phyloP scores from a whole-genome alignment of 805 yeast genomes.

The Myxozyma vanderwaltii region DNA sequence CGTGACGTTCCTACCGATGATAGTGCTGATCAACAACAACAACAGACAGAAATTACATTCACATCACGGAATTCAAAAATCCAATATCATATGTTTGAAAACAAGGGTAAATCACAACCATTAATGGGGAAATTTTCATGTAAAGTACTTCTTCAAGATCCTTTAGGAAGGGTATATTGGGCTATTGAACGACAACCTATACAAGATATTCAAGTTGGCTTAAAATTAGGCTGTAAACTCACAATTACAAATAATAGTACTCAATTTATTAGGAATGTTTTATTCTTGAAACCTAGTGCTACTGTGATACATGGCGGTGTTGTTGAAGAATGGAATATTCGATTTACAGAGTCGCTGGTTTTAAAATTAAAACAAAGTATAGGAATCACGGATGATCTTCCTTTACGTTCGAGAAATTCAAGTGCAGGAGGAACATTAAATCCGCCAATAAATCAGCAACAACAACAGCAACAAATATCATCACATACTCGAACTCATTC shows the following conservation, averaged over 20 bases:
- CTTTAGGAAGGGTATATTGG: slow-evolving; percentile 23
- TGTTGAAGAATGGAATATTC: slow-evolving; percentile 21
- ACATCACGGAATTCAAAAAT: not conserved
- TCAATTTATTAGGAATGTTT: slow-evolving; percentile 15
- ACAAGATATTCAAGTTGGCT: slow-evolving; percentile 20
- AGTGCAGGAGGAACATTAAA: not conserved
- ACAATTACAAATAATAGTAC: slow-evolving; percentile 3
- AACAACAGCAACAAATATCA: not conserved
- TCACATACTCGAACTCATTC: not conserved
- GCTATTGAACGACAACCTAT: slow-evolving; percentile 24
- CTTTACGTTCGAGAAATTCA: not conserved
- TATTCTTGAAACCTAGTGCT: slow-evolving; percentile 18
- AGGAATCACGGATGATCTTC: not conserved
- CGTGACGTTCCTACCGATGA: slow-evolving; percentile 12
- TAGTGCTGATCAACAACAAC: not conserved
- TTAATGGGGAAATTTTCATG: slow-evolving; percentile 24
- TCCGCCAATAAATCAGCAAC: not conserved
- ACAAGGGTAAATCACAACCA: not conserved
- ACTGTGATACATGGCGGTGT: slow-evolving; percentile 25
- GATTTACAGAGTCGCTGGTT: slow-evolving; percentile 7
- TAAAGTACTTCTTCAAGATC: slow-evolving; percentile 29
- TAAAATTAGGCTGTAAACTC: slow-evolving; percentile 23
- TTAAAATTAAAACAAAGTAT: not conserved
- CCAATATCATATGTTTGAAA: not conserved
- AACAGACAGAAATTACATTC: not conserved